These are phyloP conservation scores for Heracleum sosnowskyi DNA, from an alignment of 129 eudicot genomes.

Conservation along the genomic window DNA sequence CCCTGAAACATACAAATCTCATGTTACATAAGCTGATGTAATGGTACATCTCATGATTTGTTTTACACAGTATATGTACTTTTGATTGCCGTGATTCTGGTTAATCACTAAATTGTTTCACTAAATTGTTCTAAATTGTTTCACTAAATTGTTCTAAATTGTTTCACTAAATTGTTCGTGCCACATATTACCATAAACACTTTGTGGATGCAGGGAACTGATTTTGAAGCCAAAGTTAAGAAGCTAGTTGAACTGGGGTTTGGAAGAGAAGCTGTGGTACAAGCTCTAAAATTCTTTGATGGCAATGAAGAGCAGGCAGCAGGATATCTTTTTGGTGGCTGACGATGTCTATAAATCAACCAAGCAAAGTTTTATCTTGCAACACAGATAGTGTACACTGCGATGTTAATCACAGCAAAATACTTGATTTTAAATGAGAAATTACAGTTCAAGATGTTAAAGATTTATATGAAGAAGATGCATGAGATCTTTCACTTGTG, in stretches of 20 bases:
- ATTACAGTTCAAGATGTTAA: background rate
- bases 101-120: background rate
- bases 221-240: constrained; percentile 79
- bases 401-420: background rate
- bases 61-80: background rate
- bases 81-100: background rate
- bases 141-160: too few species aligned
- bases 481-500: background rate
- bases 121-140: too few species aligned
- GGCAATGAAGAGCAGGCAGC: constrained; percentile 97
- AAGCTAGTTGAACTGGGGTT: constrained; percentile 89
- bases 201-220: constrained; percentile 51
- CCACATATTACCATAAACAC: background rate
- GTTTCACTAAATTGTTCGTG: background rate
- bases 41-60: background rate
- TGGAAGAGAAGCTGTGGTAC: constrained; percentile 67
- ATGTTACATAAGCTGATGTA: background rate
- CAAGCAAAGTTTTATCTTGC: background rate
- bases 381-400: constrained; percentile 1
- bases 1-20: background rate
- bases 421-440: background rate
- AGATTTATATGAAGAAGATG: background rate
- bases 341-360: constrained; percentile 7
- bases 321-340: constrained; percentile 76
- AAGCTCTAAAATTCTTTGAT: constrained; percentile 62